A percentile compares a stretch with the other conserved stretches of the same genome.
phyloP scores from a whole-genome alignment of 371 early-diverging fungal species.

The Saksenaea vasiformis region DNA sequence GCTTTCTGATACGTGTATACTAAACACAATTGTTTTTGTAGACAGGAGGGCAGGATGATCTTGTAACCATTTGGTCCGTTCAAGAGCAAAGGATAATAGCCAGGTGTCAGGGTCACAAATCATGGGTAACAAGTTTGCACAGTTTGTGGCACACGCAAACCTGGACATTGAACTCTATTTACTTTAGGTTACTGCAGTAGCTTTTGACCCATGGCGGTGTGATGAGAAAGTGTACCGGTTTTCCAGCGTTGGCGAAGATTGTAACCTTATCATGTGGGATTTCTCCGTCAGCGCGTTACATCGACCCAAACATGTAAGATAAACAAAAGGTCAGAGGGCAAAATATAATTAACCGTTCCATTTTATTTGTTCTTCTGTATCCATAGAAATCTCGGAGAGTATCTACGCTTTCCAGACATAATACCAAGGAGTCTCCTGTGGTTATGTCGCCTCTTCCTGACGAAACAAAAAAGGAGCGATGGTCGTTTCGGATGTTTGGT shows the following conservation, averaged over 20 bases:
- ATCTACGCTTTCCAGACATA: neutral
- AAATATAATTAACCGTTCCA: neutral
- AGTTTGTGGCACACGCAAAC: neutral
- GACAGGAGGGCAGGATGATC: constrained; percentile 96
- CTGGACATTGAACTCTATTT: neutral
- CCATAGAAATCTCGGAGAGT: neutral
- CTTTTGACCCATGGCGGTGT: constrained; percentile 91
- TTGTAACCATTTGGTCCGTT: constrained; percentile 90
- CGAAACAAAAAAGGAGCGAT: neutral
- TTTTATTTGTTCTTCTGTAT: neutral
- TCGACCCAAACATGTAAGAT: constrained; percentile 66
- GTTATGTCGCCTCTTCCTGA: neutral
- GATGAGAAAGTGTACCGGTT: constrained; percentile 85
- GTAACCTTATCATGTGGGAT: constrained; percentile 88
- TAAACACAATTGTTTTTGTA: constrained; percentile 7
- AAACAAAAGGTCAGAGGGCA: constrained; percentile 5
- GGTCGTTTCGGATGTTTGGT: neutral
- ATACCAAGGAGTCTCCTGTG: neutral
- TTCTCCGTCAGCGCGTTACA: constrained; percentile 81
- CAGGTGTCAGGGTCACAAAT: constrained; percentile 92
- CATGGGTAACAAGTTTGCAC: constrained; percentile 68
- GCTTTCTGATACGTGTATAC: neutral
- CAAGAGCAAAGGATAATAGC: constrained; percentile 80
- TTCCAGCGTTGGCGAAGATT: constrained; percentile 91
- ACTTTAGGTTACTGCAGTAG: constrained; percentile 70